Percentiles rank a stretch among this genome's conserved stretches.
These are phyloP conservation scores for Melocanna baccifera DNA, from an alignment of 176 grass and related monocot genomes.

Conservation along the genomic window DNA sequence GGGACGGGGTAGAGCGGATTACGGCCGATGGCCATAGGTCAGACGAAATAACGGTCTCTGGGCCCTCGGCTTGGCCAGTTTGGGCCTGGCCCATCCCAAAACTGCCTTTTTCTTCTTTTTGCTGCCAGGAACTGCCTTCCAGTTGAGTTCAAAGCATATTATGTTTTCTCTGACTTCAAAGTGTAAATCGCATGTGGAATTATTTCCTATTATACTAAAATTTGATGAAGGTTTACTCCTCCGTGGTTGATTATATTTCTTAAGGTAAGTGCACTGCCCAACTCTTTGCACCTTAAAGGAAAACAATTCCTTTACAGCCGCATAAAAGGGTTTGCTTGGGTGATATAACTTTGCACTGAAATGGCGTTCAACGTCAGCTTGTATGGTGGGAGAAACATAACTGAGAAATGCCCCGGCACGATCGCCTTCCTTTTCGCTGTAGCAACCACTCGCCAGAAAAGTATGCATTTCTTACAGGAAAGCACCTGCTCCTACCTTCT, in stretches of 20 bases:
- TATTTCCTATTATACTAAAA: too few relatives aligned
- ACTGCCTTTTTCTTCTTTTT: too few relatives aligned
- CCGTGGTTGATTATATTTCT: neutral
- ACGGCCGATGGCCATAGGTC: too few relatives aligned
- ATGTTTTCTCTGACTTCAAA: too few relatives aligned
- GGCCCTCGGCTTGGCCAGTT: too few relatives aligned
- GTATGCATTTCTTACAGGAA: constrained; percentile 32
- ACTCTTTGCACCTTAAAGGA: neutral
- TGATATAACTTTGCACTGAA: neutral
- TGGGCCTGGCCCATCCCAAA: too few relatives aligned
- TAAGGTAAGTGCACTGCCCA: neutral
- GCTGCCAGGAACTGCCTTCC: too few relatives aligned
- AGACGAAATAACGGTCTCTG: too few relatives aligned
- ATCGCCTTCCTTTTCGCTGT: constrained; percentile 28
- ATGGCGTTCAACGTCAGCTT: constrained; percentile 20
- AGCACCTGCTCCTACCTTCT: constrained; percentile 23
- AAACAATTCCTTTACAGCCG: neutral
- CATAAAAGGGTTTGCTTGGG: too few relatives aligned
- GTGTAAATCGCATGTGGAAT: too few relatives aligned
- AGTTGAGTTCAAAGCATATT: too few relatives aligned
- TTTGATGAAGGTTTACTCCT: too few relatives aligned
- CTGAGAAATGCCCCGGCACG: constrained; percentile 26
- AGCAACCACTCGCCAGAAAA: constrained; percentile 29
- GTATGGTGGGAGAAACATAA: constrained; percentile 23
- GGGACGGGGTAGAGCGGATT: neutral